Percentiles rank a stretch among this genome's conserved stretches.
Conservation (phyloP, 148 eudicot species). For the Camellia japonica region DNA sequence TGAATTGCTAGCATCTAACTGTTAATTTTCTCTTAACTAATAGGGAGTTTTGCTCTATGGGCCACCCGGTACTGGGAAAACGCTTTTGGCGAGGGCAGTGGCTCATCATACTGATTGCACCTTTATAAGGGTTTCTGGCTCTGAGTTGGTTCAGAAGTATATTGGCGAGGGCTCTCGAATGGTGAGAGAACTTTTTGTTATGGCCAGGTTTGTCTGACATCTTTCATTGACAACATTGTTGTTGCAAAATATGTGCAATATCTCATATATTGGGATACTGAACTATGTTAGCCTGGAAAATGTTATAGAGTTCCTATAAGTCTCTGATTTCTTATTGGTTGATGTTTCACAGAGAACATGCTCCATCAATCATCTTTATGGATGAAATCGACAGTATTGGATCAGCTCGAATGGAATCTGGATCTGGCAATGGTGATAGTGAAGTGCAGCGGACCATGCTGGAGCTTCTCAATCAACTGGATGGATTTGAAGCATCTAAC, state of each 20-base stretch:
- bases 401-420: conserved; percentile 74
- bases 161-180: conserved; percentile 79
- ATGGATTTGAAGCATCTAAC: conserved; percentile 74
- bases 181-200: conserved; percentile 79
- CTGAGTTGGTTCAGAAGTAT: conserved; percentile 75
- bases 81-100: conserved; percentile 70
- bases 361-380: conserved; percentile 73
- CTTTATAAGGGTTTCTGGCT: conserved; percentile 70
- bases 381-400: conserved; percentile 80
- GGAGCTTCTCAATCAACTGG: conserved; percentile 74
- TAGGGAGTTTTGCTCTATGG: conserved; percentile 75
- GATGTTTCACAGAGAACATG: conserved; percentile 55
- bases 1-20: not conserved
- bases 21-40: not conserved
- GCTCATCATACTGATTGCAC: conserved; percentile 78
- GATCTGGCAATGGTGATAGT: conserved; percentile 75
- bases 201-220: conserved; percentile 61
- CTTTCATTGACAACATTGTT: not conserved
- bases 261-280: too few relatives aligned
- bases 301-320: not conserved
- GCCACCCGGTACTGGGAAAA: conserved; percentile 76
- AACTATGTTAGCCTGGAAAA: not conserved
- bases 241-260: not conserved
- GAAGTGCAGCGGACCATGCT: conserved; percentile 80
- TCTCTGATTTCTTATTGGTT: not conserved